Base-by-base conservation (phyloP, 202 grass and related monocot genomes). In the Hordeum pubiflorum region DNA sequence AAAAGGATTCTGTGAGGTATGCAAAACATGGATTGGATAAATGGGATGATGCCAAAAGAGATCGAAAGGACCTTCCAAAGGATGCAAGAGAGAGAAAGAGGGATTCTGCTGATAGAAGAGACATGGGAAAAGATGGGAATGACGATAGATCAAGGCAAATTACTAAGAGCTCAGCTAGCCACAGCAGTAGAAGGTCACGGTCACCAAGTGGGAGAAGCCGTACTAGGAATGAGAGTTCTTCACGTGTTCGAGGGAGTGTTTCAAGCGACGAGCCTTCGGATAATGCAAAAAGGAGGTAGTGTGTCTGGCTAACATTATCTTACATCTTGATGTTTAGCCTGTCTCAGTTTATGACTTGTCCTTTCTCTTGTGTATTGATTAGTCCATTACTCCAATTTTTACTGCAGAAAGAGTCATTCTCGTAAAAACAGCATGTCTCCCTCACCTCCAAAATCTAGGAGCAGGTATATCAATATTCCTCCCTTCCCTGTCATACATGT, bases 381-480 rank as follows among this genome's bases (percentile, higher is more conserved):
- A 41, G 11, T 88, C 54, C 32, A 55, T 79, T 44, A 9, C 31
- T 86, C 32, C 22, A 31, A 78, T 83, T 31, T 86, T 14, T 77
- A 69, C 9, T 87, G 33, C 79, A 99, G 96, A 89, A 96, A 90
- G 72, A 62, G 83, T 41, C 88, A 93, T 77, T 99, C 89, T 6
- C 70, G 20, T 39, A 91, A 72, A 87, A 81, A 79, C 44, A 93
- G 87, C 69, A 67, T 82, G 64, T 99, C 96, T 38, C 89, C 90
- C 38, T 99, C 92, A 76, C 92, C 96, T 76, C 78, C 87, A 81
- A 95, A 82, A 78, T 95, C 92, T 82, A 93, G 85, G 83, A 87
- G 82, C 78, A 95, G 96, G 96, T 99, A 91, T 62, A 18, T 52
- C 12, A 81, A 37, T 91, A 58, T 48, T 57, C n/a, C 40, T 10